These are phyloP conservation scores for Neopestalotiopsis sp. DNA, from an alignment of 2,329 filamentous ascomycete species.

Conservation along the genomic window DNA sequence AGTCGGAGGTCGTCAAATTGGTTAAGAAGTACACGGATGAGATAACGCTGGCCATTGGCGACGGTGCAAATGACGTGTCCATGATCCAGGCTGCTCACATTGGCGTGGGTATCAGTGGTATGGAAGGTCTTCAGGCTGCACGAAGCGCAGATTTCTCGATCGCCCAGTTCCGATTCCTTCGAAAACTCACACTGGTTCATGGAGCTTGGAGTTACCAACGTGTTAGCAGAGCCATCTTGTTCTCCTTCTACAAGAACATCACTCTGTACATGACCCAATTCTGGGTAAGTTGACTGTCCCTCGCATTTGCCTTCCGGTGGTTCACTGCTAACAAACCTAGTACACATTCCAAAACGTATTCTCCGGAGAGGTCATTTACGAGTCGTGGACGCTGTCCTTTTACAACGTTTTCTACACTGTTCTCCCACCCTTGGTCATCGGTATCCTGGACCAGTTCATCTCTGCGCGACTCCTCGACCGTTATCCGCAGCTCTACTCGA, in stretches of 20 bases:
- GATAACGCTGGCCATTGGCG: constrained; percentile 93
- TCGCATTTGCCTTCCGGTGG: background rate
- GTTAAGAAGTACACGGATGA: constrained; percentile 92
- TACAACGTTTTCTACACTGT: constrained; percentile 99
- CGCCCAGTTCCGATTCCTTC: constrained; percentile 91
- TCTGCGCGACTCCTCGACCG: constrained; percentile 91
- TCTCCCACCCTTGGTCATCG: constrained; percentile 88
- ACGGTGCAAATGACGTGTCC: constrained; percentile 98
- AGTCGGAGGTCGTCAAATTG: constrained; percentile 95
- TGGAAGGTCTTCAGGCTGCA: constrained; percentile 95
- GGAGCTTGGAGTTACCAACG: constrained; percentile 98
- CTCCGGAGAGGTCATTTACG: constrained; percentile 96
- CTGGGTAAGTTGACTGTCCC: constrained; percentile 69
- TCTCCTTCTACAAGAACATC: constrained; percentile 99
- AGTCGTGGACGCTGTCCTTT: constrained; percentile 99
- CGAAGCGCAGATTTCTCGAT: constrained; percentile 95
- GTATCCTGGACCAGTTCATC: constrained; percentile 97
- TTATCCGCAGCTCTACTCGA: constrained; percentile 93
- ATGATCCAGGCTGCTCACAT: constrained; percentile 99
- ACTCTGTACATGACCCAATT: constrained; percentile 99
- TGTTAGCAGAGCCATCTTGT: constrained; percentile 94
- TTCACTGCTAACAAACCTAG: constrained; percentile 46
- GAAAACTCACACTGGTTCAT: constrained; percentile 92
- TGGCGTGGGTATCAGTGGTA: constrained; percentile 94
- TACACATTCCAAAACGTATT: constrained; percentile 99